A percentile compares a stretch with the other conserved stretches of the same genome.
phyloP scores from a whole-genome alignment of 805 yeast genomes.

The Schwanniomyces occidentalis region DNA sequence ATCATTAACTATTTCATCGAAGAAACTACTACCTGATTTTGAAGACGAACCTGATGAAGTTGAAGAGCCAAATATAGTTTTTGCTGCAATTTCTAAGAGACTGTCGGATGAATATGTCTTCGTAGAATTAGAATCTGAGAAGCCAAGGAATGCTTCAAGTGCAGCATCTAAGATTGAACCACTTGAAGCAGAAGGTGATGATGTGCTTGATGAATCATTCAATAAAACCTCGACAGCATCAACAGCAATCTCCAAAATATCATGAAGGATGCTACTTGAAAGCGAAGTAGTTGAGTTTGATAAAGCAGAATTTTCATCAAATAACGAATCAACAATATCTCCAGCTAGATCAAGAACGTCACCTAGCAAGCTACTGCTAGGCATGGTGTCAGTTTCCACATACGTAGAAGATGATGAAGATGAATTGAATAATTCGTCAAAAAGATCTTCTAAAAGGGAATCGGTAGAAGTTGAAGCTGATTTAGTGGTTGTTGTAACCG shows the following conservation, averaged over 20 bases:
- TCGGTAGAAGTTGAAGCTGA: conserved; percentile 11
- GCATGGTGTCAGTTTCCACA: too few species aligned
- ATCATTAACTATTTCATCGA: too few species aligned
- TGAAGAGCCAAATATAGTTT: conserved; percentile 1
- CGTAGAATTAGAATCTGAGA: conserved; percentile 7
- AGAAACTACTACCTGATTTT: conserved; percentile 2
- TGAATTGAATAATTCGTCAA: conserved; percentile 12
- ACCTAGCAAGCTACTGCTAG: too few species aligned
- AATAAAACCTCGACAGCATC: conserved; percentile 2
- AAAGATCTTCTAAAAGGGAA: conserved; percentile 10
- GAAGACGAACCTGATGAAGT: conserved; percentile 1
- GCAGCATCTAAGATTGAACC: conserved; percentile 12
- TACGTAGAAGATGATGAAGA: too few species aligned
- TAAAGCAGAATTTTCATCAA: conserved; percentile 9
- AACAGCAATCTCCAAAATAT: too few species aligned
- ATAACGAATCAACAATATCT: conserved; percentile 1
- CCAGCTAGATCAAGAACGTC: neutral
- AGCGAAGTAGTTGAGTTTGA: conserved; percentile 3
- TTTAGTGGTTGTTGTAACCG: conserved; percentile 10
- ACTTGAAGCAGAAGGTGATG: conserved; percentile 3
- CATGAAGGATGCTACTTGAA: conserved; percentile 4
- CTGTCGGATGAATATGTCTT: too few species aligned
- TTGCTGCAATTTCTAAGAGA: neutral
- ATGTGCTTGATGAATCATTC: too few species aligned
- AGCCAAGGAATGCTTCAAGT: conserved; percentile 16